These are phyloP conservation scores for Mycena haematopus DNA, from an alignment of 768 basidiomycete genomes.

Conservation along the genomic window DNA sequence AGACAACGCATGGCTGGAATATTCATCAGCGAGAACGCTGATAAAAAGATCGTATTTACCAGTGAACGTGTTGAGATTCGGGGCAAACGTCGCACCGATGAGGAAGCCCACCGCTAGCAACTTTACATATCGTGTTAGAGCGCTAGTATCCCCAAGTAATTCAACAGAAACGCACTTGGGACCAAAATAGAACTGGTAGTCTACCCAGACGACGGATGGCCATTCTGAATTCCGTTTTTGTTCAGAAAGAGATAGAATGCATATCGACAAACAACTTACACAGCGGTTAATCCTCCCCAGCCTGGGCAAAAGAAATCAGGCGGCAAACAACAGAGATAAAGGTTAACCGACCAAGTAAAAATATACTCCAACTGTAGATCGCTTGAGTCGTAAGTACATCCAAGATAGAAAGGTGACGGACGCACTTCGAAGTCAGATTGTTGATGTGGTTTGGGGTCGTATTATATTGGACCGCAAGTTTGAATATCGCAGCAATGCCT, in stretches of 20 bases:
- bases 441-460: conserved; percentile 60
- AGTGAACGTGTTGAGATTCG: conserved; percentile 60
- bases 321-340: not conserved
- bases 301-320: conserved; percentile 17
- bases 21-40: not conserved
- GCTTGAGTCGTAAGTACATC: not conserved
- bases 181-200: conserved; percentile 75
- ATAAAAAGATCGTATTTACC: conserved; percentile 39
- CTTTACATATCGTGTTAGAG: conserved; percentile 34
- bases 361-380: conserved; percentile 66
- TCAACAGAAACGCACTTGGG: conserved; percentile 49
- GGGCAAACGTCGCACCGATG: conserved; percentile 64
- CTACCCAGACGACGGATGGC: conserved; percentile 68
- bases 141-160: not conserved
- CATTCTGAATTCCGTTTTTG: conserved; percentile 63
- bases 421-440: conserved; percentile 57
- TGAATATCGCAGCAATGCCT: conserved; percentile 64
- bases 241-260: conserved; percentile 42
- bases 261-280: conserved; percentile 7
- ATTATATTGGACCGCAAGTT: conserved; percentile 57
- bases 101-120: conserved; percentile 63
- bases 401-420: not conserved
- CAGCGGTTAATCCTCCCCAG: conserved; percentile 16
- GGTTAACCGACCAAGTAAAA: conserved; percentile 53
- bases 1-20: conserved; percentile 62